Conservation (phyloP, 306 rosid genomes). For the Sophora flavescens region DNA sequence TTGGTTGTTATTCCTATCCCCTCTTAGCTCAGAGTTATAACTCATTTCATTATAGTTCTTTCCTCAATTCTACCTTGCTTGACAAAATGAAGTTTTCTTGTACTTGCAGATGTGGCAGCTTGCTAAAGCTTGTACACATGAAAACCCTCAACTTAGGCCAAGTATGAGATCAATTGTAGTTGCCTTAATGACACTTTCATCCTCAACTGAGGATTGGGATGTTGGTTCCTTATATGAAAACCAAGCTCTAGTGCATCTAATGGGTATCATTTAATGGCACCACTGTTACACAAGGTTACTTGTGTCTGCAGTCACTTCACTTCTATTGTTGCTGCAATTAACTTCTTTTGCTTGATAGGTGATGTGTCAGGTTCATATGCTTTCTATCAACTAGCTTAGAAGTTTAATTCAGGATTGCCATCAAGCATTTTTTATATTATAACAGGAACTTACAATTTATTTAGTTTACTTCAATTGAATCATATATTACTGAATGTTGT, state of each 20-base stretch:
- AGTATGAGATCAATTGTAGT: conserved; percentile 85
- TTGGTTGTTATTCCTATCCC: conserved; percentile 57
- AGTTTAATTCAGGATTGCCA: no score
- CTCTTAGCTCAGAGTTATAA: conserved; percentile 8
- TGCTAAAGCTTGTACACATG: conserved; percentile 80
- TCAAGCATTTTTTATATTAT: no score
- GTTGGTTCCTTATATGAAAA: conserved; percentile 70
- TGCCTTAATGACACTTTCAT: conserved; percentile 74
- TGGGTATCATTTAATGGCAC: no score
- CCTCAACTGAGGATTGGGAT: conserved; percentile 76
- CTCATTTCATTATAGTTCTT: neutral
- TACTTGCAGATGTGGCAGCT: conserved; percentile 67
- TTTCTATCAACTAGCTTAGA: no score
- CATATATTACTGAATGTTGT: no score
- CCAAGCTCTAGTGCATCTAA: conserved; percentile 57
- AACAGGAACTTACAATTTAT: no score
- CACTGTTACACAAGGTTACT: no score
- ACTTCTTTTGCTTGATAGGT: no score
- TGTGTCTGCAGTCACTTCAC: no score
- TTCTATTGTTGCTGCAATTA: no score
- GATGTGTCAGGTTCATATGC: no score
- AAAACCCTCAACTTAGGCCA: conserved; percentile 81
- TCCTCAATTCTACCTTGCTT: conserved; percentile 28
- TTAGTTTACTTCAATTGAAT: no score
- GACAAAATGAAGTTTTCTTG: conserved; percentile 59